A percentile compares a stretch with the other conserved stretches of the same genome.
Evolutionary conservation across 805 yeast genomes (phyloP).

Genomic region (Candida takata): DNA sequence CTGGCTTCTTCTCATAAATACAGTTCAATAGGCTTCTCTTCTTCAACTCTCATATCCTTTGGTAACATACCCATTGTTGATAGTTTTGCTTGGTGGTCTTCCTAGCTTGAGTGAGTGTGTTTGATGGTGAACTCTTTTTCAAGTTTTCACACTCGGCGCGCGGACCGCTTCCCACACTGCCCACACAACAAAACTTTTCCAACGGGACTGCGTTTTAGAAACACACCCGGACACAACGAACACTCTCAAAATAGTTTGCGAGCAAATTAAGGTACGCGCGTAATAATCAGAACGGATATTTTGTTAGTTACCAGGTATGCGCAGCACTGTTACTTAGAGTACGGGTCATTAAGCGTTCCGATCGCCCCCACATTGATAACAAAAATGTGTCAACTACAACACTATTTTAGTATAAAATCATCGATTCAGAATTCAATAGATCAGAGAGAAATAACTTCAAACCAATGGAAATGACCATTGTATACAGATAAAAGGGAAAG

Average conservation of each 20-base stretch:
- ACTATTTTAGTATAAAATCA: too few species aligned
- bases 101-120: slow-evolving; percentile 4
- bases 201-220: slow-evolving; percentile 17
- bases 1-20: too few species aligned
- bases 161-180: background rate
- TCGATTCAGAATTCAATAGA: too few species aligned
- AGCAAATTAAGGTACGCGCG: slow-evolving; percentile 2
- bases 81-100: slow-evolving; percentile 20
- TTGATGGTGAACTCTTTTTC: slow-evolving; percentile 16
- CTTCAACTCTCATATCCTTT: background rate
- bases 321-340: background rate
- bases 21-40: too few species aligned
- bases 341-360: background rate
- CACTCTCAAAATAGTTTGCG: slow-evolving; percentile 1
- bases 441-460: too few species aligned
- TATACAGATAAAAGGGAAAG: too few species aligned
- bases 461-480: too few species aligned
- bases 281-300: slow-evolving; percentile 1
- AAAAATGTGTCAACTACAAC: too few species aligned
- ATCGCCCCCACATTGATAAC: too few species aligned
- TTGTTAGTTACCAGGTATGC: background rate
- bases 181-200: background rate
- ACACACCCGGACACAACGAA: slow-evolving; percentile 16
- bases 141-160: slow-evolving; percentile 13
- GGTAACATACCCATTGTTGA: slow-evolving; percentile 27